These are phyloP conservation scores for Diaporthe capsici DNA, from an alignment of 2,329 filamentous ascomycete species.

Conservation along the genomic window DNA sequence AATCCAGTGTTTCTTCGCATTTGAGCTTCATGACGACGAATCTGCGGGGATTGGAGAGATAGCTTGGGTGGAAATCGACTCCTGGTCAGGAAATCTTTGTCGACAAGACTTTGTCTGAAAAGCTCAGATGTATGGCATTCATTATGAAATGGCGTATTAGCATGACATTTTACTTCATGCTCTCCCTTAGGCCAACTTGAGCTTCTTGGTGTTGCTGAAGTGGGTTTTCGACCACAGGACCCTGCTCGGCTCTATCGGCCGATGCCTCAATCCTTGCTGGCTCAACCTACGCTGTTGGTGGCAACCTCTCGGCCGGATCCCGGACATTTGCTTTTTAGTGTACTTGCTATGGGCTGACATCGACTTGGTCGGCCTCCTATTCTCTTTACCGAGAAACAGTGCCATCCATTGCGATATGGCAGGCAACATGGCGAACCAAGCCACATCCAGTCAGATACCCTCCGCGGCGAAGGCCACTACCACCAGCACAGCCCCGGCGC, in stretches of 20 bases:
- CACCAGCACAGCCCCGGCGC: not conserved
- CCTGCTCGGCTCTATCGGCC: not conserved
- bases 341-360: not conserved
- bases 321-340: not conserved
- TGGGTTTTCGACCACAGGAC: not conserved
- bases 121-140: not conserved
- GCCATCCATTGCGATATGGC: too few relatives aligned
- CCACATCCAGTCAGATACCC: not conserved
- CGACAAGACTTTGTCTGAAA: not conserved
- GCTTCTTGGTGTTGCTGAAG: not conserved
- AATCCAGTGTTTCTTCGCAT: not conserved
- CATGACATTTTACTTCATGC: not conserved
- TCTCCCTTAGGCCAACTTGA: not conserved
- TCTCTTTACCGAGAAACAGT: not conserved
- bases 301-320: not conserved
- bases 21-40: not conserved
- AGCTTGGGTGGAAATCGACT: not conserved
- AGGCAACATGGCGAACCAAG: not conserved
- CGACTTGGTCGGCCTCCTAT: too few relatives aligned
- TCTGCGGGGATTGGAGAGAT: not conserved
- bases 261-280: not conserved
- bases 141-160: not conserved
- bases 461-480: not conserved
- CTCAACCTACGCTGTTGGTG: not conserved
- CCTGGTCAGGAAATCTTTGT: not conserved